Percentiles rank a stretch among this genome's conserved stretches.
phyloP scores from a whole-genome alignment of 768 basidiomycete genomes.

The Boletus insuetus region DNA sequence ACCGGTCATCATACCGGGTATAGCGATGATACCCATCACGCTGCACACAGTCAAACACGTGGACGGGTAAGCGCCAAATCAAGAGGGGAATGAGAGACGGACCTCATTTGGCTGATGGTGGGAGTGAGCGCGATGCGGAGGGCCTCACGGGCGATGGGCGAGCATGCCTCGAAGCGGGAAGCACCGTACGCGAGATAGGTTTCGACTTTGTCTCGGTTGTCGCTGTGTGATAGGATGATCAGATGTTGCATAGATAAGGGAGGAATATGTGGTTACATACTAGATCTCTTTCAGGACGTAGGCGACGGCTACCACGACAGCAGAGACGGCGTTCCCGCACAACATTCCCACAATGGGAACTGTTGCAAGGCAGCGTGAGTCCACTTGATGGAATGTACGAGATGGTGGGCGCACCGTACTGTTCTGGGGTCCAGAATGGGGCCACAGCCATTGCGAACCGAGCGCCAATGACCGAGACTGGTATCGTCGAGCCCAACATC shows the following conservation, averaged over 20 bases:
- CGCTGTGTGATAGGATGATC: constrained; percentile 39
- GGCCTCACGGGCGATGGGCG: constrained; percentile 73
- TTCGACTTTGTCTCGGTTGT: constrained; percentile 84
- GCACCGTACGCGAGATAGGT: constrained; percentile 86
- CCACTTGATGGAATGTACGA: too few relatives aligned
- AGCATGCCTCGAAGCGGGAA: constrained; percentile 77
- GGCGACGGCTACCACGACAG: constrained; percentile 66
- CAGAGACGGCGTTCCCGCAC: constrained; percentile 74
- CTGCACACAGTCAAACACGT: constrained; percentile 31
- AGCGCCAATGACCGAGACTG: constrained; percentile 73
- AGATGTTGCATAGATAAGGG: not conserved
- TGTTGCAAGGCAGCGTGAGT: constrained; percentile 26
- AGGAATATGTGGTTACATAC: constrained; percentile 38
- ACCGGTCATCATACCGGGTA: constrained; percentile 91
- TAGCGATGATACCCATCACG: constrained; percentile 74
- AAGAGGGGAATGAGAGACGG: not conserved
- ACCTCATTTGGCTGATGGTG: constrained; percentile 87
- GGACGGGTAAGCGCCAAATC: not conserved
- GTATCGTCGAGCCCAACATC: constrained; percentile 75
- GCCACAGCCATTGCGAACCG: constrained; percentile 71
- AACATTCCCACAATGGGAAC: constrained; percentile 88
- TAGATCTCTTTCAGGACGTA: constrained; percentile 74
- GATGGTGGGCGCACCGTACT: constrained; percentile 56
- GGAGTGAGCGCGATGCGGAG: constrained; percentile 79
- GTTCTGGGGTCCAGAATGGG: constrained; percentile 83